Evolutionary conservation across 495 filamentous ascomycete species (phyloP).

Genomic region (Sordaria brevicollis): DNA sequence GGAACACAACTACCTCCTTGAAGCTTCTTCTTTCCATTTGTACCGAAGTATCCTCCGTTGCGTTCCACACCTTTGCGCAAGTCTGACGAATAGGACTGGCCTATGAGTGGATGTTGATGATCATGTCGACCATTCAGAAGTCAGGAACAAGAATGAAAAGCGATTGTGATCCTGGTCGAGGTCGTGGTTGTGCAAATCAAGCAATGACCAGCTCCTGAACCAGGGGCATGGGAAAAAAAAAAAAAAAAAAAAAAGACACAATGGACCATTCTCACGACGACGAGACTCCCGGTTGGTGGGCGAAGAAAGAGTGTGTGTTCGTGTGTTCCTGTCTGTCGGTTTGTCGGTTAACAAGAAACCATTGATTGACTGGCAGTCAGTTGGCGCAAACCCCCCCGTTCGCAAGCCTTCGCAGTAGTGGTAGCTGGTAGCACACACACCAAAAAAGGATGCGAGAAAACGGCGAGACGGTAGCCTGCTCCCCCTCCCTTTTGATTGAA

Average conservation of each 20-base stretch:
- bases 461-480: background rate
- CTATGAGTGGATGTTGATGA: background rate
- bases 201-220: background rate
- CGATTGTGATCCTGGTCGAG: background rate
- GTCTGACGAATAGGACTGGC: background rate
- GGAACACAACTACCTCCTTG: background rate
- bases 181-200: background rate
- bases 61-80: background rate
- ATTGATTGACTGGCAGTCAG: background rate
- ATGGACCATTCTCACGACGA: background rate
- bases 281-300: background rate
- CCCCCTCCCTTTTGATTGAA: slow-evolving; percentile 17
- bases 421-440: background rate
- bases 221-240: background rate
- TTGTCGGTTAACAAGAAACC: background rate
- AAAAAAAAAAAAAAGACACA: too few relatives aligned
- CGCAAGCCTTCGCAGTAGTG: background rate
- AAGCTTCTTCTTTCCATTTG: background rate
- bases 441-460: background rate
- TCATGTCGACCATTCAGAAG: background rate
- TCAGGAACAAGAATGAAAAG: background rate
- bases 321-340: too few relatives aligned
- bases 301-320: too few relatives aligned
- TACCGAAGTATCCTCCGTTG: background rate
- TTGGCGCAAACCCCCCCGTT: background rate